Percentiles rank a stretch among this genome's conserved stretches.
Evolutionary conservation across 2,329 filamentous ascomycete genomes (phyloP).

Genomic region (Pyrenochaeta sp.): DNA sequence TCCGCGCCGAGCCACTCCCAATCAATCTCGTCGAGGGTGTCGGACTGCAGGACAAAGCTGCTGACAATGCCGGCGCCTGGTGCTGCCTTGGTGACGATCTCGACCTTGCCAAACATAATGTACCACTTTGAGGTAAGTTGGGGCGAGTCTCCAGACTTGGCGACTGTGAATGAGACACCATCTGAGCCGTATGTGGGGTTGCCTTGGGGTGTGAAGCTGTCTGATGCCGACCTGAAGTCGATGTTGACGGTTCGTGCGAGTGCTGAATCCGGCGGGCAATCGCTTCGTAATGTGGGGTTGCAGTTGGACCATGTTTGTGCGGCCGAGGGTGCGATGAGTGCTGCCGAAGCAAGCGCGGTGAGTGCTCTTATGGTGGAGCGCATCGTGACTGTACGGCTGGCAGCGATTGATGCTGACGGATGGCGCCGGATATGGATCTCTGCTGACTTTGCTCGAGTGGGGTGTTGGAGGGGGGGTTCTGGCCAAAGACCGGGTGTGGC

Average conservation of each 20-base stretch:
- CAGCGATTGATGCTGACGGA: conserved; percentile 3
- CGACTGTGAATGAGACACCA: conserved; percentile 83
- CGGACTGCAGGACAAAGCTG: conserved; percentile 88
- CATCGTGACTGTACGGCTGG: conserved; percentile 34
- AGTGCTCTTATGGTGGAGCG: conserved; percentile 44
- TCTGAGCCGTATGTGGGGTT: conserved; percentile 76
- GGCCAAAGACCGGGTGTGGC: conserved; percentile 16
- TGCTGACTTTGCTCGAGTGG: conserved; percentile 7
- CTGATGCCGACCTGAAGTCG: conserved; percentile 81
- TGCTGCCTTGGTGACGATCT: conserved; percentile 84
- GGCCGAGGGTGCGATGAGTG: conserved; percentile 49
- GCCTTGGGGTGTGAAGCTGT: conserved; percentile 78
- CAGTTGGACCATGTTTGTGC: conserved; percentile 66
- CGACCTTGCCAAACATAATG: conserved; percentile 97
- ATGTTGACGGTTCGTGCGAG: conserved; percentile 83
- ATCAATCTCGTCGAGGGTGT: conserved; percentile 94
- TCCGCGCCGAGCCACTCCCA: conserved; percentile 93
- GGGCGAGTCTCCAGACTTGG: conserved; percentile 80
- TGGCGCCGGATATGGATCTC: conserved; percentile 12
- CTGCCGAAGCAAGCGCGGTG: conserved; percentile 50
- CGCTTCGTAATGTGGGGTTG: conserved; percentile 63
- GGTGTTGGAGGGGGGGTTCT: no score
- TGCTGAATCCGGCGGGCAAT: conserved; percentile 79
- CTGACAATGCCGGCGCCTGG: conserved; percentile 92
- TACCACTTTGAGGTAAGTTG: conserved; percentile 92